Evolutionary conservation across 1,139 yeast genomes (phyloP).

Genomic region (Saccharomyces hybrid): DNA sequence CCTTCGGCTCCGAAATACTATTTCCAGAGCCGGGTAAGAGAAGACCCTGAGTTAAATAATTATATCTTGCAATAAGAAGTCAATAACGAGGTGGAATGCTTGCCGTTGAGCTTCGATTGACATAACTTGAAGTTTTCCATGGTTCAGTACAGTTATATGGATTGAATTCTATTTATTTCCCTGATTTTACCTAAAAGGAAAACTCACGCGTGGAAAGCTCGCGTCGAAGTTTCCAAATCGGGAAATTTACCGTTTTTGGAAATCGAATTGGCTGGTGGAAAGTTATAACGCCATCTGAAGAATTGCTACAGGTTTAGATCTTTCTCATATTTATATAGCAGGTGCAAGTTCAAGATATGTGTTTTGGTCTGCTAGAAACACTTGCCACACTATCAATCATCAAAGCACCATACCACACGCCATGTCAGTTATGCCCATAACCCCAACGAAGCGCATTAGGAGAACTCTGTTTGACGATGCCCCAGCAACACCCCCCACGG

Average conservation of each 20-base stretch:
- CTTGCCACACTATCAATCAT: background rate
- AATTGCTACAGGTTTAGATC: background rate
- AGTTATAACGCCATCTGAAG: background rate
- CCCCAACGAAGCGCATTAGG: background rate
- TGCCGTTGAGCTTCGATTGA: background rate
- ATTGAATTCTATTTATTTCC: background rate
- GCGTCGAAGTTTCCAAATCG: background rate
- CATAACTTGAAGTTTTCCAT: background rate
- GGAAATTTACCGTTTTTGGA: background rate
- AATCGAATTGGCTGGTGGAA: background rate
- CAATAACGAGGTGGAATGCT: background rate
- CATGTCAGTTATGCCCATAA: background rate
- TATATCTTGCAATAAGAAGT: background rate
- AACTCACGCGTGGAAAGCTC: background rate
- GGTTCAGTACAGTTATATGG: background rate
- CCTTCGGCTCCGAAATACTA: background rate
- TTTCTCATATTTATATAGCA: background rate
- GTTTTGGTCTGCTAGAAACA: background rate
- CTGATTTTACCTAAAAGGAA: background rate
- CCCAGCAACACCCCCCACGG: background rate
- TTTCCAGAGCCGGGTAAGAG: background rate
- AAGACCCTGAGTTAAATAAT: background rate
- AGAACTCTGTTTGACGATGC: background rate
- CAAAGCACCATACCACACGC: background rate
- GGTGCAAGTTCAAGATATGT: background rate